phyloP scores from a whole-genome alignment of 2,329 filamentous ascomycete genomes.

The Pseudogymnoascus sp. region DNA sequence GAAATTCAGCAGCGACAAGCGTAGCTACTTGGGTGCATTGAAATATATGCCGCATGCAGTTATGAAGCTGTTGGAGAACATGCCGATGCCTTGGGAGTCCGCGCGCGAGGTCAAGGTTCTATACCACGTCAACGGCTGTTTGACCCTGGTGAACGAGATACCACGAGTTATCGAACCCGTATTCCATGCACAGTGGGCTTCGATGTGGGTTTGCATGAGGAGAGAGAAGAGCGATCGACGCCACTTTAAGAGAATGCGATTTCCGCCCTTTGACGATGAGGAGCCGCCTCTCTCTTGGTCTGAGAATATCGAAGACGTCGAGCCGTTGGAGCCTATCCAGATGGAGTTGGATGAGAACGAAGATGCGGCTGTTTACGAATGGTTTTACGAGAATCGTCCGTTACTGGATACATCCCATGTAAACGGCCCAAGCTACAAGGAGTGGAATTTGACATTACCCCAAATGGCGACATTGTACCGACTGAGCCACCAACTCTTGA shows the following conservation, averaged over 20 bases:
- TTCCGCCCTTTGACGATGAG: conserved; percentile 97
- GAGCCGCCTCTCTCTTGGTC: conserved; percentile 96
- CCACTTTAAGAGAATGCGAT: conserved; percentile 98
- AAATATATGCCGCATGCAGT: conserved; percentile 99
- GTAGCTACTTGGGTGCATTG: conserved; percentile 90
- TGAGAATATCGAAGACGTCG: conserved; percentile 97
- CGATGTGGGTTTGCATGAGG: conserved; percentile 98
- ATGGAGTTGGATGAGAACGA: conserved; percentile 95
- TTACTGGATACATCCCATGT: conserved; percentile 87
- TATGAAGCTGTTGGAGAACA: conserved; percentile 93
- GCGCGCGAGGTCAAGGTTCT: conserved; percentile 93
- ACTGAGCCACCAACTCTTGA: conserved; percentile 80
- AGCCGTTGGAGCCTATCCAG: conserved; percentile 94
- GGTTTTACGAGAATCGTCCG: conserved; percentile 94
- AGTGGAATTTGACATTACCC: conserved; percentile 83
- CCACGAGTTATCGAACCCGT: conserved; percentile 96
- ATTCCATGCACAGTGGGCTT: conserved; percentile 97
- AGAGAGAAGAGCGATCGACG: conserved; percentile 93
- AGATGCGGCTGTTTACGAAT: conserved; percentile 84
- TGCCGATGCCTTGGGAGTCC: conserved; percentile 99
- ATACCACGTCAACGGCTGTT: conserved; percentile 94
- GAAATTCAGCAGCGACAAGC: conserved; percentile 97
- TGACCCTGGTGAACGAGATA: conserved; percentile 94
- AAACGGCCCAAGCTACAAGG: conserved; percentile 93
- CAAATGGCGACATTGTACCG: conserved; percentile 97